phyloP scores from a whole-genome alignment of 225 moss, liverwort and hornwort species.

The Pseudisothecium myosuroides region DNA sequence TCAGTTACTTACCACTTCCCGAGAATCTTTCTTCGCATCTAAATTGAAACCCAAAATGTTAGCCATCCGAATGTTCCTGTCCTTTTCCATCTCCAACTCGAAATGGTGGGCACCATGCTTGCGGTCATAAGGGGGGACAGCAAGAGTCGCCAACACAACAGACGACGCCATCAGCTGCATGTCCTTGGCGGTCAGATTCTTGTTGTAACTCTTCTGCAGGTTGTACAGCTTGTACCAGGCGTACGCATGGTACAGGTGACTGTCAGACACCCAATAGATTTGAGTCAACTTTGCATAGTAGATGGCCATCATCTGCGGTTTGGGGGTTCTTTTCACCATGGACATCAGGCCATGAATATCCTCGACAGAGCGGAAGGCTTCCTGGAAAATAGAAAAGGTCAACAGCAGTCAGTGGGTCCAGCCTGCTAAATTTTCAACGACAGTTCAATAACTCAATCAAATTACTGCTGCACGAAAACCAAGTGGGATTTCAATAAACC shows the following conservation, averaged over 20 bases:
- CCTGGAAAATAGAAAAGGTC: conserved; percentile 25
- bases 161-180: conserved; percentile 97
- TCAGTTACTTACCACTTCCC: conserved; percentile 64
- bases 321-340: conserved; percentile 94
- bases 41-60: conserved; percentile 87
- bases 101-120: conserved; percentile 97
- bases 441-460: neutral
- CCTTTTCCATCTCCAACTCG: conserved; percentile 97
- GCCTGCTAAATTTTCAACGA: neutral
- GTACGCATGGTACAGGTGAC: conserved; percentile 83
- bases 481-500: neutral
- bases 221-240: conserved; percentile 99
- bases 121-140: conserved; percentile 86
- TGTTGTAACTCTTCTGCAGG: conserved; percentile 88
- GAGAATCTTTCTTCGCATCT: conserved; percentile 84
- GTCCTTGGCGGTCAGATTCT: conserved; percentile 89
- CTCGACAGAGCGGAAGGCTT: conserved; percentile 94
- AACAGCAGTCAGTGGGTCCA: neutral
- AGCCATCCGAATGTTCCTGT: conserved; percentile 88
- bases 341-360: conserved; percentile 97
- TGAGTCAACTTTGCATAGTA: conserved; percentile 94
- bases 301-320: conserved; percentile 98
- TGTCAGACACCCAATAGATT: conserved; percentile 92
- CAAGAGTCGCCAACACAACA: conserved; percentile 81
- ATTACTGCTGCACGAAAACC: neutral